Conservation (phyloP, 1,284 basidiomycete species). For the Ceraceosorus bombacis region DNA sequence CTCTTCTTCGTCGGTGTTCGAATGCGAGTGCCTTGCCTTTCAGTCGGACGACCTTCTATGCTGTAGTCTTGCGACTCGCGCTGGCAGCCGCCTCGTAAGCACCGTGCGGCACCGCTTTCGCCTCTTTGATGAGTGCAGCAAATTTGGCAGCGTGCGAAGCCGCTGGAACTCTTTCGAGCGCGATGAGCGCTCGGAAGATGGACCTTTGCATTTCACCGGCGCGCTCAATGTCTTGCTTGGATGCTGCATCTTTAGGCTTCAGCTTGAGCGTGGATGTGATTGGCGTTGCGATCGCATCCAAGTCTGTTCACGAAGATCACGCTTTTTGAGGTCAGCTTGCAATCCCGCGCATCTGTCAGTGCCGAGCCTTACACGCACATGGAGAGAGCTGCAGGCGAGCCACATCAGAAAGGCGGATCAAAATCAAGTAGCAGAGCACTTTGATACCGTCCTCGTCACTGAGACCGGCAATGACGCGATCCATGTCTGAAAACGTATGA, state of each 20-base stretch:
- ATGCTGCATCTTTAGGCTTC: slow-evolving; percentile 69
- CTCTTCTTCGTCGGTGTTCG: no score
- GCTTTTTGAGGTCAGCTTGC: slow-evolving; percentile 1
- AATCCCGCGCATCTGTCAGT: slow-evolving; percentile 38
- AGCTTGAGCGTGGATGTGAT: slow-evolving; percentile 68
- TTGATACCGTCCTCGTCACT: slow-evolving; percentile 93
- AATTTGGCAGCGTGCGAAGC: no score
- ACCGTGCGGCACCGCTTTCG: no score
- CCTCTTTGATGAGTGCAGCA: no score
- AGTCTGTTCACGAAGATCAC: slow-evolving; percentile 53
- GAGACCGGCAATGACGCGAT: slow-evolving; percentile 72
- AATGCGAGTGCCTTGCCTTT: no score
- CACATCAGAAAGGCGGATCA: slow-evolving; percentile 79
- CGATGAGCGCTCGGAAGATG: slow-evolving; percentile 73
- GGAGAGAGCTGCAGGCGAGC: slow-evolving; percentile 64
- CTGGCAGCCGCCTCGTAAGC: no score
- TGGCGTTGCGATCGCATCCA: slow-evolving; percentile 75
- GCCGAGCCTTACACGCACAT: slow-evolving; percentile 23
- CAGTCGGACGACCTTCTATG: no score
- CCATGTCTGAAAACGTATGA: slow-evolving; percentile 53
- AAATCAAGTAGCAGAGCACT: slow-evolving; percentile 87
- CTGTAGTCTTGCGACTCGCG: no score
- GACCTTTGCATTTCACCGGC: slow-evolving; percentile 83
- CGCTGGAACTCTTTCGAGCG: slow-evolving; percentile 52
- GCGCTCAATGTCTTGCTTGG: slow-evolving; percentile 93